These are phyloP conservation scores for Apiotrichum montevideense DNA, from an alignment of 1,284 basidiomycete species.

Conservation along the genomic window DNA sequence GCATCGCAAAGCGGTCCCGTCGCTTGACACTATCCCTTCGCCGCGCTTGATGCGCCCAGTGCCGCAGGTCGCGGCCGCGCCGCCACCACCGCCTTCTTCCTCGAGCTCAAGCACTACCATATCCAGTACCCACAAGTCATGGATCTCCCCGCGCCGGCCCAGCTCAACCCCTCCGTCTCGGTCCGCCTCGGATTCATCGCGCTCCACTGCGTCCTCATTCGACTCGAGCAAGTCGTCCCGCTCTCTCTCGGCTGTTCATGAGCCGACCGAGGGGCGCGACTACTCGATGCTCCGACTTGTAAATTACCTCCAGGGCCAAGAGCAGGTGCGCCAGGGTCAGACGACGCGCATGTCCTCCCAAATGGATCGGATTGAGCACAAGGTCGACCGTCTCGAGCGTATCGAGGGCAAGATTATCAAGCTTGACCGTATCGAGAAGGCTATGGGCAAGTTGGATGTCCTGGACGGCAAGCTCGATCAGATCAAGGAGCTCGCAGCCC, in stretches of 20 bases:
- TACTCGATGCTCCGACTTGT: constrained; percentile 4
- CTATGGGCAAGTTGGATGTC: constrained; percentile 1
- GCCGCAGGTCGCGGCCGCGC: background rate
- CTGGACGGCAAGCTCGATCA: background rate
- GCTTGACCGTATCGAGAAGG: constrained; percentile 6
- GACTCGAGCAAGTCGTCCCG: background rate
- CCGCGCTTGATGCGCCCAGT: background rate
- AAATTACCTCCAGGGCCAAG: constrained; percentile 43
- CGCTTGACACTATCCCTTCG: constrained; percentile 10
- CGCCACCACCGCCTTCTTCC: constrained; percentile 3
- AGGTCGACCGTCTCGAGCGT: constrained; percentile 18
- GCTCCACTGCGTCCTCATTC: background rate
- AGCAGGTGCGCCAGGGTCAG: constrained; percentile 34
- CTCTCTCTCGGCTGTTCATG: background rate
- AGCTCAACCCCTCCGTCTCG: background rate
- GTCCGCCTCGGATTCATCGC: background rate
- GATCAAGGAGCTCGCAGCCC: background rate
- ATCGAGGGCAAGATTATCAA: constrained; percentile 7
- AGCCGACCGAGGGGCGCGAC: background rate
- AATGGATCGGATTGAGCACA: constrained; percentile 43
- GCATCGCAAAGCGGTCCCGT: constrained; percentile 25
- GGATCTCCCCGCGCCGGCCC: background rate
- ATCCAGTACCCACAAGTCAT: background rate
- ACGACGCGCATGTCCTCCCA: constrained; percentile 30
- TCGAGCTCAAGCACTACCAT: background rate